Base-by-base conservation (phyloP, 352 stramenopile species). In the Phytopythium oedochilum region DNA sequence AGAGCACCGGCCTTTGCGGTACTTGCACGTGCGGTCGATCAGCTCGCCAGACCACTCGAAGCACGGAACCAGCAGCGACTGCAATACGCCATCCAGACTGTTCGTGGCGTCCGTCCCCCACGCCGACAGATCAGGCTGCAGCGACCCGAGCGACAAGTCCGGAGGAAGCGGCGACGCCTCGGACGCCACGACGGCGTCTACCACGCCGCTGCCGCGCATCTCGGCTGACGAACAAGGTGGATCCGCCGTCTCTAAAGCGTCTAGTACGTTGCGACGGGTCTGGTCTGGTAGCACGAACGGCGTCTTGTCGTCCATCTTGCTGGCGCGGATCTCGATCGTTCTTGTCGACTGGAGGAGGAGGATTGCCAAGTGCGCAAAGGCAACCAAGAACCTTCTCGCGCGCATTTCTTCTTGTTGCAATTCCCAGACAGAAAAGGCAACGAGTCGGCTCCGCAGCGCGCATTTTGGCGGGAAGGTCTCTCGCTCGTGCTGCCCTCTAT, bases 1-100 rank as follows among this genome's bases (percentile, higher is more conserved):
- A 2, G 28, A 58, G 53, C 75, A 87, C 49, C 80, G 82, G 35
- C 71, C 73, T 6, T 70, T 67, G 38, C 75, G 71, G 53, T 88
- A 88, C 48, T 32, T 54, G 23, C 48, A 54, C 32, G 46, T 28
- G 28, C 29, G 28, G 4, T 39, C 46, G 15, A 48, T 15, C 23
- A 25, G 25, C 0, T 10, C 25, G 2, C 12, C n/a, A 8, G 23
- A 22, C 48, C 32, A 43, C 31, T 54, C 48, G 20, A 4, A 22
- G 31, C 25, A 31, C n/a, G 32, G 26, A 12, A 38, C 48, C n/a
- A 54, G n/a, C 11, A 44, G 48, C 31, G n/a, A n/a, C 48, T 44
- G 31, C 11, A 54, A 14, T 2, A 38, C 48, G 32, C 29, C 14
- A 18, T 54, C 48, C 14, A 44, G 48, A 2, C 15, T 25, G 48